These are phyloP conservation scores for Penicillium bovifimosum DNA, from an alignment of 495 filamentous ascomycete genomes.

Conservation along the genomic window DNA sequence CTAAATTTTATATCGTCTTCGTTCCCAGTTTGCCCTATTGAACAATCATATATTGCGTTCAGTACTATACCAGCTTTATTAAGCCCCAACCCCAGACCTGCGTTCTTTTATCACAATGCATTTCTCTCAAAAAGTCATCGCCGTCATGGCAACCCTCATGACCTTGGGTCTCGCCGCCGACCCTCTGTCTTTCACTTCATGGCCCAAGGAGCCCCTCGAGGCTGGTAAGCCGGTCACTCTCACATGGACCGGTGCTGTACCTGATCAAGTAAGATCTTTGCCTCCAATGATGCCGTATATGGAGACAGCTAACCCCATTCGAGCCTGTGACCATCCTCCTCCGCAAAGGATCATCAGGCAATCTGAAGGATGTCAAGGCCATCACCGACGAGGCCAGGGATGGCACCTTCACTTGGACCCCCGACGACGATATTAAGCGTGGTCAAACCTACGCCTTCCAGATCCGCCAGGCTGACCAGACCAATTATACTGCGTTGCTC, in stretches of 20 bases:
- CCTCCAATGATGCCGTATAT: too few relatives aligned
- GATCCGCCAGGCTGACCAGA: constrained; percentile 35
- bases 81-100: constrained; percentile 6
- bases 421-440: constrained; percentile 30
- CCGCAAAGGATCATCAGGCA: constrained; percentile 33
- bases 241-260: constrained; percentile 36
- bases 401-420: constrained; percentile 40
- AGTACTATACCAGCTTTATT: constrained; percentile 15
- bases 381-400: constrained; percentile 33
- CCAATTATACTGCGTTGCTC: constrained; percentile 45
- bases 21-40: background rate
- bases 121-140: constrained; percentile 29
- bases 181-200: constrained; percentile 38
- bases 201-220: constrained; percentile 31
- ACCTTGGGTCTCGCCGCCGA: constrained; percentile 26
- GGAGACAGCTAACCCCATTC: constrained; percentile 1
- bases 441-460: constrained; percentile 43
- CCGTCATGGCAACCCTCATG: constrained; percentile 26
- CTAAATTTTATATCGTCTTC: background rate
- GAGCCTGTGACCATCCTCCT: constrained; percentile 42
- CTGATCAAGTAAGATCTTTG: constrained; percentile 10
- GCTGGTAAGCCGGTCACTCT: constrained; percentile 38
- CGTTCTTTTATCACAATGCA: constrained; percentile 12
- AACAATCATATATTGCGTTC: background rate
- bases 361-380: constrained; percentile 38